Percentiles rank a stretch among this genome's conserved stretches.
Evolutionary conservation across 192 early-diverging fungal genomes (phyloP).

Genomic region (Backusella australiensis): DNA sequence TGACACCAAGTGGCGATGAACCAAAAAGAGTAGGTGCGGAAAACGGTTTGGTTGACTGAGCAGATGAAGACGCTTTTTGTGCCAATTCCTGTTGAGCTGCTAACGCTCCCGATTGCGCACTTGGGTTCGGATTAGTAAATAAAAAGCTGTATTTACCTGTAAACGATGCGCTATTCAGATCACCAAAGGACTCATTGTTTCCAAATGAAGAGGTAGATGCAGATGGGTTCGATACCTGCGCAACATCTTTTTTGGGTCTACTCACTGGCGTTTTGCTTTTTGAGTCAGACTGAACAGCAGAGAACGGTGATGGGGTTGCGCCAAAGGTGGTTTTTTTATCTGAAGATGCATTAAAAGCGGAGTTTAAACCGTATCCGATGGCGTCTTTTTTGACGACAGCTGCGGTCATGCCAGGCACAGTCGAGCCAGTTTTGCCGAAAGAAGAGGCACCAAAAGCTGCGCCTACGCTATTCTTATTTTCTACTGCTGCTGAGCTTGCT

Average conservation of each 20-base stretch:
- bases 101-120: not conserved
- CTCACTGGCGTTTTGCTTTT: not conserved
- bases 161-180: not conserved
- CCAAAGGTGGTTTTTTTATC: not conserved
- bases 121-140: not conserved
- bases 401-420: not conserved
- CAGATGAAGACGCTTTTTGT: not conserved
- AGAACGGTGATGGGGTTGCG: not conserved
- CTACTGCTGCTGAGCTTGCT: not conserved
- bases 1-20: not conserved
- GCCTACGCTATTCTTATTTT: not conserved
- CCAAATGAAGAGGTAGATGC: not conserved
- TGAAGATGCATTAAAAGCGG: not conserved
- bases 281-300: not conserved
- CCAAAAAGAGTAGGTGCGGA: not conserved
- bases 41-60: not conserved
- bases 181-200: not conserved
- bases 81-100: not conserved
- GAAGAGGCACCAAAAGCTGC: not conserved
- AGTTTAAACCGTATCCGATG: not conserved
- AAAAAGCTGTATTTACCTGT: not conserved
- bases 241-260: not conserved
- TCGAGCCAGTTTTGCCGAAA: not conserved
- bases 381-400: not conserved
- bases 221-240: not conserved